phyloP scores from a whole-genome alignment of 140 eudicot species.

The Stevia rebaudiana region DNA sequence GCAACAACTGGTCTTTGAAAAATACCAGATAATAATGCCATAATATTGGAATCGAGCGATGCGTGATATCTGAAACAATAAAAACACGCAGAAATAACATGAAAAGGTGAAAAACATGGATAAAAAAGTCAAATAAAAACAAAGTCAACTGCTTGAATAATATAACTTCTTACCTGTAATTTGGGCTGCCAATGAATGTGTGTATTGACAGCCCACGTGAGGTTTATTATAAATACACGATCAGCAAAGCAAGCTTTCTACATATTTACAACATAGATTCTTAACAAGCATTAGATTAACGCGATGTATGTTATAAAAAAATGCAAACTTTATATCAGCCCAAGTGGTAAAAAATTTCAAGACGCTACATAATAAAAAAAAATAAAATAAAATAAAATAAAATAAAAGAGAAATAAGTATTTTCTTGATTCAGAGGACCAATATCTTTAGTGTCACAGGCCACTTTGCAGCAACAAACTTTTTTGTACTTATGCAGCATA shows the following conservation, averaged over 20 bases:
- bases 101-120: constrained; percentile 15
- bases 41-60: constrained; percentile 26
- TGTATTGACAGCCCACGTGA: constrained; percentile 53
- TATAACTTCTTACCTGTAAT: constrained; percentile 24
- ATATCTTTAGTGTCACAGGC: background rate
- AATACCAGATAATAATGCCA: constrained; percentile 73
- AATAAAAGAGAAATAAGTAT: background rate
- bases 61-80: constrained; percentile 30
- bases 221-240: background rate
- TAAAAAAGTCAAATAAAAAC: constrained; percentile 8
- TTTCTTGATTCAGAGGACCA: constrained; percentile 7
- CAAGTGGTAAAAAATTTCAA: constrained; percentile 12
- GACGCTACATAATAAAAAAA: background rate
- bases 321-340: constrained; percentile 5
- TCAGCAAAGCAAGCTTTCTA: constrained; percentile 31
- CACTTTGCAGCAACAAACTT: constrained; percentile 21
- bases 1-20: constrained; percentile 90
- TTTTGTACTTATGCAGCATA: constrained; percentile 14
- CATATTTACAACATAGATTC: constrained; percentile 23
- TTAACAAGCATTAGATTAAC: constrained; percentile 12
- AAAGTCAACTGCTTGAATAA: constrained; percentile 13
- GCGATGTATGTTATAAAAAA: background rate
- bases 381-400: too few relatives aligned
- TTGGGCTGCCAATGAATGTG: constrained; percentile 56
- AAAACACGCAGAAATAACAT: too few relatives aligned